phyloP scores from a whole-genome alignment of 2,329 filamentous ascomycete species.

The Verticillium nubilum region DNA sequence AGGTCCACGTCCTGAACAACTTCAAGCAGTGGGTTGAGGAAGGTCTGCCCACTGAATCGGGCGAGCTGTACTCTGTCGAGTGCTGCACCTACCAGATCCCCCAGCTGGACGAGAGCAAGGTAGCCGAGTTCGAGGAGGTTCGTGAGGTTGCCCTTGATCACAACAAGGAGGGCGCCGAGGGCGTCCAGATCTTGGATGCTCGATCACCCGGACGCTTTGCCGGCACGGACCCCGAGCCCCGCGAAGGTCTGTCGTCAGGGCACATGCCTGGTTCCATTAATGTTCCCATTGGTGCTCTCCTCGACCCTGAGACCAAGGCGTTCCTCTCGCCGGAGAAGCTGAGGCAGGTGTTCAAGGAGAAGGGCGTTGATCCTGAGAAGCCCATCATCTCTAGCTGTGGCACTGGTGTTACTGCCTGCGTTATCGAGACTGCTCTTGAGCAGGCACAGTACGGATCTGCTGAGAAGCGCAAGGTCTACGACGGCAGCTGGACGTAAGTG shows the following conservation, averaged over 20 bases:
- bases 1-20: conserved; percentile 90
- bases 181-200: conserved; percentile 85
- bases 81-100: conserved; percentile 61
- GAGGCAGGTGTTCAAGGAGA: conserved; percentile 69
- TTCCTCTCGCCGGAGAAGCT: conserved; percentile 69
- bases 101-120: conserved; percentile 54
- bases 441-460: conserved; percentile 69
- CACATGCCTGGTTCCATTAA: conserved; percentile 88
- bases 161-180: conserved; percentile 77
- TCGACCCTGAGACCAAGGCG: conserved; percentile 79
- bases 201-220: conserved; percentile 73
- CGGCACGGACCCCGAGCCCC: conserved; percentile 79
- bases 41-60: conserved; percentile 76
- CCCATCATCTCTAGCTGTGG: conserved; percentile 87
- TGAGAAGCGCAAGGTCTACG: conserved; percentile 72
- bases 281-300: conserved; percentile 71
- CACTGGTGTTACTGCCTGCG: conserved; percentile 87
- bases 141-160: conserved; percentile 68
- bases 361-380: conserved; percentile 70
- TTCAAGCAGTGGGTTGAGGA: conserved; percentile 90
- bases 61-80: conserved; percentile 63
- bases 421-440: conserved; percentile 81
- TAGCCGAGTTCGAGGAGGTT: conserved; percentile 79
- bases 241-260: conserved; percentile 78
- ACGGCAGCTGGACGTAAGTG: conserved; percentile 96